Evolutionary conservation across 768 basidiomycete species (phyloP), one percentile per base, ranked within the genome.

Genomic region (Collybia nuda): DNA sequence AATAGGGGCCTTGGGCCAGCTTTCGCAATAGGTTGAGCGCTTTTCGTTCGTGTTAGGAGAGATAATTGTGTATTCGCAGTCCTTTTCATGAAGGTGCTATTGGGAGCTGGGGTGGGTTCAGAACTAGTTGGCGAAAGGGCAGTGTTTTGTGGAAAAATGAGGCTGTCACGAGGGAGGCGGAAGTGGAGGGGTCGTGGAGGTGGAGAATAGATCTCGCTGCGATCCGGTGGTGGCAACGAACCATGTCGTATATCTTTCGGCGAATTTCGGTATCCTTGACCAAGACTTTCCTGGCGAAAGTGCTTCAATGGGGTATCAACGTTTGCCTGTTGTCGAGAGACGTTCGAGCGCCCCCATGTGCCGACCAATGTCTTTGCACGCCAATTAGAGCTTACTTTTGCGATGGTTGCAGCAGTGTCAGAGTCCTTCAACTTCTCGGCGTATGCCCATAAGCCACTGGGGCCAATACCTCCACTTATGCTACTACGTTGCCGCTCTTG

Each of bases 341-440:
- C 22, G 26, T 29, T 21, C 5, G 44, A 54, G 24, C 59, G 56
- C 23, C 69, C 64, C 78, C 77, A 78, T 21, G 70, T 55, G n/a
- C 69, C 69, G 48, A 77, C 56, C 40, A 84, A 58, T 14, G 84
- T 82, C 56, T 75, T 84, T 17, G 86, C 87, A 17, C 81, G 78
- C 85, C 84, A 88, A 54, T 90, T 90, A 21, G 79, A 86, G 65
- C 88, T 84, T 47, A 78, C 82, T 67, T 89, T 92, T 2, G 90
- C 74, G 14, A 90, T 66, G 1, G 79, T 74, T 11, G 90, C 89
- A 32, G 82, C 73, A 1, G 88, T 70, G 59, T 90, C 86, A 2
- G 88, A 88, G 47, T 88, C 83, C 61, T 79, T 85, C 12, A 91
- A 60, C 60, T 84, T 88, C 56, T 81, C 86, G 0, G 90, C 85